These are phyloP conservation scores for Cyclocybe aegerita DNA, from an alignment of 768 basidiomycete species.

Conservation along the genomic window DNA sequence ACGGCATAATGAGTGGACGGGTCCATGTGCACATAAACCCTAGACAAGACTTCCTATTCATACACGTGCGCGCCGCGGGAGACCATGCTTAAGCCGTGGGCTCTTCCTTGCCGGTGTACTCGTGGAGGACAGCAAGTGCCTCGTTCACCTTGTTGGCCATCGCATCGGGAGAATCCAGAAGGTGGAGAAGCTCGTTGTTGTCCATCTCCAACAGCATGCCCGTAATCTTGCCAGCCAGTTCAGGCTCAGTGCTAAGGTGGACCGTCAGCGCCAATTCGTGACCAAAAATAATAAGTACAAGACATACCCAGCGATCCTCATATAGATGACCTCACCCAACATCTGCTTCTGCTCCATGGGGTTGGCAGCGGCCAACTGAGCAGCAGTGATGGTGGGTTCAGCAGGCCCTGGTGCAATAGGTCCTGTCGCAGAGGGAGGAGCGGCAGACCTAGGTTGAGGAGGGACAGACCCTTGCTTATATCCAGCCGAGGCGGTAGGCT, in stretches of 20 bases:
- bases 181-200: constrained; percentile 86
- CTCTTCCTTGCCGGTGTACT: constrained; percentile 55
- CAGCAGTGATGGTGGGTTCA: constrained; percentile 43
- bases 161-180: constrained; percentile 80
- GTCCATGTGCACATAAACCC: constrained; percentile 37
- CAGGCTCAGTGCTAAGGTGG: constrained; percentile 69
- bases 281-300: constrained; percentile 9
- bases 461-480: constrained; percentile 40
- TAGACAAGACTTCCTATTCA: constrained; percentile 14
- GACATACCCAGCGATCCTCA: constrained; percentile 80
- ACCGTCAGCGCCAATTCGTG: constrained; percentile 6
- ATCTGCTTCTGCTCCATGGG: constrained; percentile 97
- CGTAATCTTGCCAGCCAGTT: constrained; percentile 97
- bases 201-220: constrained; percentile 99
- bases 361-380: constrained; percentile 57
- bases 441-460: constrained; percentile 46
- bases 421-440: constrained; percentile 42
- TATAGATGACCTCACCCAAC: constrained; percentile 95
- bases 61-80: constrained; percentile 1
- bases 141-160: constrained; percentile 90
- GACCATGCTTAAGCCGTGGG: constrained; percentile 16
- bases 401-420: constrained; percentile 37
- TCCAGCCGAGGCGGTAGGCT: constrained; percentile 17
- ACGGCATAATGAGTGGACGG: constrained; percentile 51
- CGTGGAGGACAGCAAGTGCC: constrained; percentile 85